phyloP scores from a whole-genome alignment of 495 filamentous ascomycete genomes.

The Astrocystis sublimbata region DNA sequence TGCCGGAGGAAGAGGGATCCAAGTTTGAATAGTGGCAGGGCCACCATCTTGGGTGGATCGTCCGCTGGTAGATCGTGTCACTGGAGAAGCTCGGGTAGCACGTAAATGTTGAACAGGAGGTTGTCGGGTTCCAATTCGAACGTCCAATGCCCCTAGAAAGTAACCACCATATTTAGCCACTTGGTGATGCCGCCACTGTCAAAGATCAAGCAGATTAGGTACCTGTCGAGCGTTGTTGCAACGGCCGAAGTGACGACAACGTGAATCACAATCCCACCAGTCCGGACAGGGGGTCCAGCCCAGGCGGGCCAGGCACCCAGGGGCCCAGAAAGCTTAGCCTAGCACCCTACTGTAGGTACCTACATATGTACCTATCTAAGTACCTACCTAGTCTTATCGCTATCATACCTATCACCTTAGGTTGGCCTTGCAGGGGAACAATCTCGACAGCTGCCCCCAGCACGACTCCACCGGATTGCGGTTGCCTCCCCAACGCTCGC shows the following conservation, averaged over 20 bases:
- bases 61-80: not conserved
- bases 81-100: not conserved
- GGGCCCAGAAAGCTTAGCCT: not conserved
- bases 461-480: not conserved
- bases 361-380: not conserved
- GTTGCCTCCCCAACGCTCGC: conserved; percentile 34
- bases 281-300: not conserved
- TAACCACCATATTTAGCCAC: not conserved
- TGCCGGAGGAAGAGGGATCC: conserved; percentile 52
- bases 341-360: not conserved
- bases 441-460: not conserved
- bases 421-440: too few species aligned
- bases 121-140: not conserved
- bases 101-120: not conserved
- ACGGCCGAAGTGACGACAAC: conserved; percentile 3
- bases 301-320: too few species aligned
- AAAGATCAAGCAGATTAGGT: not conserved
- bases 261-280: not conserved
- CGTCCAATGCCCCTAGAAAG: not conserved
- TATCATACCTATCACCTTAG: too few species aligned
- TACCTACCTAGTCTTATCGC: too few species aligned
- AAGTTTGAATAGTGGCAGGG: conserved; percentile 50
- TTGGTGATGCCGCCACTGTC: too few species aligned
- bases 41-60: conserved; percentile 46
- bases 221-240: too few species aligned